A percentile compares a stretch with the other conserved stretches of the same genome.
Evolutionary conservation across 768 basidiomycete species (phyloP).

Genomic region (Suillus discolor): DNA sequence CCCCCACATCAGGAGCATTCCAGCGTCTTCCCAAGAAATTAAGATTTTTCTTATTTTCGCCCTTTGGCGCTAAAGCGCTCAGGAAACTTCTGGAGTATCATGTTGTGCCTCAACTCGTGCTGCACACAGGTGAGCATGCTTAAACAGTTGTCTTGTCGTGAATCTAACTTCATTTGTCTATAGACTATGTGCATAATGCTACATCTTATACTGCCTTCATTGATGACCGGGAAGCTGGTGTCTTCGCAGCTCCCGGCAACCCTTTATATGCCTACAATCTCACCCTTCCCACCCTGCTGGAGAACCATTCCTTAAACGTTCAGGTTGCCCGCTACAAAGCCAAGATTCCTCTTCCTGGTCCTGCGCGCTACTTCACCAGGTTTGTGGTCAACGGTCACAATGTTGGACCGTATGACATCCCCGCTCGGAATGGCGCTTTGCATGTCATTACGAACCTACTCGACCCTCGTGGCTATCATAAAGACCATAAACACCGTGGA

Average conservation of each 20-base stretch:
- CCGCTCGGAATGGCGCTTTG: conserved; percentile 58
- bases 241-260: conserved; percentile 16
- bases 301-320: conserved; percentile 46
- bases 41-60: conserved; percentile 59
- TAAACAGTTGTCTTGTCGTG: background rate
- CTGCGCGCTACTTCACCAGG: conserved; percentile 37
- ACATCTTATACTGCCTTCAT: conserved; percentile 8
- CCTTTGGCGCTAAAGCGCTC: conserved; percentile 51
- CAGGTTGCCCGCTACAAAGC: conserved; percentile 49
- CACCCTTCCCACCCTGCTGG: conserved; percentile 44
- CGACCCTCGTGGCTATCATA: conserved; percentile 37
- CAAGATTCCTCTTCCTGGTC: conserved; percentile 41
- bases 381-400: conserved; percentile 42
- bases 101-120: conserved; percentile 48
- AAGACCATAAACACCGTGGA: conserved; percentile 1
- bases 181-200: conserved; percentile 19
- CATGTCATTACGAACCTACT: conserved; percentile 49
- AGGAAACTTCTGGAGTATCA: conserved; percentile 62
- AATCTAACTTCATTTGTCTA: background rate
- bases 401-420: conserved; percentile 47
- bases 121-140: conserved; percentile 48
- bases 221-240: background rate
- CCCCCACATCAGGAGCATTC: conserved; percentile 54
- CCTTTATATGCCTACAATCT: conserved; percentile 38
- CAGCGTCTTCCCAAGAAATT: conserved; percentile 51